Evolutionary conservation across 1,284 basidiomycete genomes (phyloP), one percentile per base, ranked within the genome.

Genomic region (Apiotrichum laibachii): DNA sequence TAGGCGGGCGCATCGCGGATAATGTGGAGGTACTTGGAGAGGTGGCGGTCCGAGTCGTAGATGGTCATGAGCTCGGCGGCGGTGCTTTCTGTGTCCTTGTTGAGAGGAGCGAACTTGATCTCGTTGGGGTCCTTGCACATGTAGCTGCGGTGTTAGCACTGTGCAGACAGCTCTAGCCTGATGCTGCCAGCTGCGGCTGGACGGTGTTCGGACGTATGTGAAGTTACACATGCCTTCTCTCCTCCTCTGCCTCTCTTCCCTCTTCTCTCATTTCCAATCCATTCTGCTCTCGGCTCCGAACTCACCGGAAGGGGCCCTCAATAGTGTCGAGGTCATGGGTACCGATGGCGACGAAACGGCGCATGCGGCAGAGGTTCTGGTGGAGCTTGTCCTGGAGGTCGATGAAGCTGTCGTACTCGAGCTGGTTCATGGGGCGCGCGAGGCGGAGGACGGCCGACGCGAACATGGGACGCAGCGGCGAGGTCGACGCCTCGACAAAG

Each of bases 341-440:
- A 58, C 96, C 96, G 67, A 99, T 97, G 19, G 96, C 87, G 42
- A 97, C 96, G 45, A 99, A 85, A 69, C 90, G 90, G 59, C 96
- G 83, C 67, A 89, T 83, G 55, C 96, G 83, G 69, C 91, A 95
- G 48, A 99, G 84, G 77, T 99, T 99, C 72, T 94, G 90, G 76
- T 99, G 96, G 47, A 99, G 83, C 80, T 99, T 99, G 78, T 99
- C 96, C 79, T 99, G 96, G 19, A 97, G 81, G 73, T 98, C 96
- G 72, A 99, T 97, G 84, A 99, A 99, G 63, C 90, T 94, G 43
- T 90, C 90, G 75, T 99, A 99, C 54, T 90, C 92, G 59, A 86
- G 83, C 43, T 86, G 85, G 22, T 89, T 93, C 80, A 99, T 94
- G 58, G 78, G 75, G 67, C 86, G 85, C 73, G 97, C 81, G 71